phyloP scores from a whole-genome alignment of 495 filamentous ascomycete species.

The Chaetomidium leptoderma region DNA sequence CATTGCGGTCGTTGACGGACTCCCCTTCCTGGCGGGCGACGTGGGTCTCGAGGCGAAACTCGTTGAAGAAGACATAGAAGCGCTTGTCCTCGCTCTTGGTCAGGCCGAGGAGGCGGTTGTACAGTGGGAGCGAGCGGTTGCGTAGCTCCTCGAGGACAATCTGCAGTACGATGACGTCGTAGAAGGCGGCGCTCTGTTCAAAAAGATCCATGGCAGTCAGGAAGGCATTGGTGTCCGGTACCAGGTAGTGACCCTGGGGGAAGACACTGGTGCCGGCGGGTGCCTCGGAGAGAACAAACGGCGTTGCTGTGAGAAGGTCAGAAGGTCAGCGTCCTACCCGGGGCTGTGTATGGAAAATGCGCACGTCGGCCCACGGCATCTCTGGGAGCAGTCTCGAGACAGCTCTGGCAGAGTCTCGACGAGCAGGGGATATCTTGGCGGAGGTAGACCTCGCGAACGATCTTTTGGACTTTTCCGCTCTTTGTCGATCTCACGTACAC shows the following conservation, averaged over 20 bases:
- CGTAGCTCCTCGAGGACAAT: constrained; percentile 93
- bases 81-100: constrained; percentile 93
- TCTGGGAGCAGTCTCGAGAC: constrained; percentile 62
- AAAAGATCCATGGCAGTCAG: constrained; percentile 95
- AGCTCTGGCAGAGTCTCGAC: constrained; percentile 76
- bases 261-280: constrained; percentile 78
- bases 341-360: constrained; percentile 21
- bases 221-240: constrained; percentile 95
- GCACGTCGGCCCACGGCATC: constrained; percentile 75
- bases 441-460: constrained; percentile 93
- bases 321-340: constrained; percentile 23
- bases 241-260: constrained; percentile 85
- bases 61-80: constrained; percentile 99
- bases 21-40: constrained; percentile 69
- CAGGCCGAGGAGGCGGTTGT: constrained; percentile 83
- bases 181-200: constrained; percentile 84
- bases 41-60: constrained; percentile 90
- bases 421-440: constrained; percentile 97
- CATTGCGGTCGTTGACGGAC: constrained; percentile 94
- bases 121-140: constrained; percentile 88
- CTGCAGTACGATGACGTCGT: constrained; percentile 92
- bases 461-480: constrained; percentile 95
- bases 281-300: constrained; percentile 80
- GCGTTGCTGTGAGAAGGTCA: constrained; percentile 50
- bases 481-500: constrained; percentile 89